A percentile compares a stretch with the other conserved stretches of the same genome.
Evolutionary conservation across 2,329 filamentous ascomycete genomes (phyloP).

Genomic region (Aureobasidium pullulans): DNA sequence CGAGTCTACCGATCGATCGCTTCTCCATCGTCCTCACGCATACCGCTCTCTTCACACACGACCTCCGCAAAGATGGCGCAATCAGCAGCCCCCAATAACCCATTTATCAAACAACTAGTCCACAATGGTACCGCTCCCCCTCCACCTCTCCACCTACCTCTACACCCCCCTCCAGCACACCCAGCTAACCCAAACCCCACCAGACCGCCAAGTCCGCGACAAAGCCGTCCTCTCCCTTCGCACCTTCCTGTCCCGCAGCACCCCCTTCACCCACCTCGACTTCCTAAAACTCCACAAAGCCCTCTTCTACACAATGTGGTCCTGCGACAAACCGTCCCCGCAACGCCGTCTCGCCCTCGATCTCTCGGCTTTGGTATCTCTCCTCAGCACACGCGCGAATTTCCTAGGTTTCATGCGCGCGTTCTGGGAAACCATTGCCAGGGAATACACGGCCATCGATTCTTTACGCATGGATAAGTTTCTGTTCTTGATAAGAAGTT

Average conservation of each 20-base stretch:
- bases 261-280: slow-evolving; percentile 59
- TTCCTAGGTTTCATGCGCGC: slow-evolving; percentile 39
- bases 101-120: slow-evolving; percentile 76
- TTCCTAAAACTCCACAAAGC: slow-evolving; percentile 90
- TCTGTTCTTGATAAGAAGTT: slow-evolving; percentile 71
- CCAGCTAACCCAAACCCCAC: slow-evolving; percentile 48
- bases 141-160: slow-evolving; percentile 58
- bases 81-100: slow-evolving; percentile 38
- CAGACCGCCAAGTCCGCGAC: slow-evolving; percentile 18
- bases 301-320: slow-evolving; percentile 82
- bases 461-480: slow-evolving; percentile 75
- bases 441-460: slow-evolving; percentile 47
- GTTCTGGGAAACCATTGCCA: slow-evolving; percentile 46
- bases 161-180: slow-evolving; percentile 42
- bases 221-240: slow-evolving; percentile 64
- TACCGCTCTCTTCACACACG: not conserved
- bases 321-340: slow-evolving; percentile 80
- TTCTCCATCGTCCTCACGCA: not conserved
- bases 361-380: slow-evolving; percentile 62
- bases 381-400: slow-evolving; percentile 29
- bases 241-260: slow-evolving; percentile 62
- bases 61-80: slow-evolving; percentile 6
- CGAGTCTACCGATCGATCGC: not conserved
- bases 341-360: slow-evolving; percentile 77
- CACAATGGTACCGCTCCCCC: slow-evolving; percentile 65